Conservation (phyloP, 345 rosid genomes). For the Cochlearia excelsa region DNA sequence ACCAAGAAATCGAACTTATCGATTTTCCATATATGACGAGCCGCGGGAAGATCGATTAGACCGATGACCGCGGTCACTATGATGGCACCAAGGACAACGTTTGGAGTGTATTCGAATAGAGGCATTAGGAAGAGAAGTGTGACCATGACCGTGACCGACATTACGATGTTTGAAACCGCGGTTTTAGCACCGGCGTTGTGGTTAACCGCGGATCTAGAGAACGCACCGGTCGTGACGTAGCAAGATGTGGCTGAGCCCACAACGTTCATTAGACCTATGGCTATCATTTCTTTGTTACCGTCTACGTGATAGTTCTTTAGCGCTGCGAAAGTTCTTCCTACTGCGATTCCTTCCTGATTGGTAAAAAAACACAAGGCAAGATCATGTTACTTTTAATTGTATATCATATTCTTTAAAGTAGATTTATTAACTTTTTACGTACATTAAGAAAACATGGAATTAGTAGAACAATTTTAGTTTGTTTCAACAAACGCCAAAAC, state of each 20-base stretch:
- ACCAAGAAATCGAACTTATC: slow-evolving; percentile 92
- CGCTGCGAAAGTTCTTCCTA: slow-evolving; percentile 94
- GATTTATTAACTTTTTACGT: too few species aligned
- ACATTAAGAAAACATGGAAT: too few species aligned
- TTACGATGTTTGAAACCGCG: slow-evolving; percentile 82
- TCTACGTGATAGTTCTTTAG: slow-evolving; percentile 83
- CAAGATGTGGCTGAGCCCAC: slow-evolving; percentile 94
- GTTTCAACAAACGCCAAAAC: too few species aligned
- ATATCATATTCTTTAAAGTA: too few species aligned
- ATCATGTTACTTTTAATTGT: not conserved
- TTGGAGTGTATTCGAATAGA: slow-evolving; percentile 89
- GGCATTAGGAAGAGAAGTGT: slow-evolving; percentile 92
- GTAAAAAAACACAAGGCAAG: slow-evolving; percentile 3
- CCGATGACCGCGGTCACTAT: slow-evolving; percentile 89
- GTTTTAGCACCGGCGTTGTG: slow-evolving; percentile 93
- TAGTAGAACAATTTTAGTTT: too few species aligned
- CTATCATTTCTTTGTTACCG: slow-evolving; percentile 99
- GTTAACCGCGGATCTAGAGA: slow-evolving; percentile 95
- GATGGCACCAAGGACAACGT: slow-evolving; percentile 84
- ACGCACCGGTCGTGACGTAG: slow-evolving; percentile 83
- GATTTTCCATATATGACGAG: slow-evolving; percentile 68
- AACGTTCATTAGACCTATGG: slow-evolving; percentile 91
- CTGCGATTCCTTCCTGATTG: slow-evolving; percentile 97
- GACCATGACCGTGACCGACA: slow-evolving; percentile 94
- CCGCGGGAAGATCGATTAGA: slow-evolving; percentile 86